Base-by-base conservation (phyloP, 805 yeast species). In the Ogataea saltuana region DNA sequence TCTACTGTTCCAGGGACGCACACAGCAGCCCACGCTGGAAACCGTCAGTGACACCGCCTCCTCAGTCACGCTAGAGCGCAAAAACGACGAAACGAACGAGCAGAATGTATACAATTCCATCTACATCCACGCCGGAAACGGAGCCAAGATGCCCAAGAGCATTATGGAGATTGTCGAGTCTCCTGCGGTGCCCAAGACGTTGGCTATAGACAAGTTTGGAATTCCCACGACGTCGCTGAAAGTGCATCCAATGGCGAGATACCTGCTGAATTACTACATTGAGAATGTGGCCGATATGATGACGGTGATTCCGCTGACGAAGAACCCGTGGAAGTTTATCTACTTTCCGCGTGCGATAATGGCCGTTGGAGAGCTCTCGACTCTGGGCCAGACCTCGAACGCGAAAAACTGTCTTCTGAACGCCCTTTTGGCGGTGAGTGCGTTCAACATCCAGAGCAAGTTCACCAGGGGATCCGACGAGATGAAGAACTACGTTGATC, bases 301-400 rank as follows among this genome's bases (percentile, higher is more conserved):
- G 83, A 78, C 83, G 1, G 84, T 78, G 18, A 75, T 78, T 31
- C 83, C 83, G 1, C 62, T 78, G 18, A 78, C 85, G 0, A 85
- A 83, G 48, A 88, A 86, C 58, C 95, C 96, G 0, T 88, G 96
- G 96, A 84, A 83, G 54, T 80, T 84, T 2, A 79, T 87, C n/a
- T 88, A 86, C 62, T 80, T 88, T 47, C 95, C 96, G 0, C 65
- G 93, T 38, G 96, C 95, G 1, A 64, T 85, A 23, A 72, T 78
- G 70, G 95, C 95, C 0, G 70, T 88, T 19, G 96, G 96, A 4
- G 96, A 88, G 57, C 65, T 87, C 19, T 76, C 82, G 20, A 81
- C 89, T 2, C 61, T 82, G 30, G 96, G 96, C 0, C 70, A 70
- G 40, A 85, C 95, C 0, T 76, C 90, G 1, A 75, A 78, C 45